Base-by-base conservation (phyloP, 192 early-diverging fungal genomes). In the Coemansia sp. region DNA sequence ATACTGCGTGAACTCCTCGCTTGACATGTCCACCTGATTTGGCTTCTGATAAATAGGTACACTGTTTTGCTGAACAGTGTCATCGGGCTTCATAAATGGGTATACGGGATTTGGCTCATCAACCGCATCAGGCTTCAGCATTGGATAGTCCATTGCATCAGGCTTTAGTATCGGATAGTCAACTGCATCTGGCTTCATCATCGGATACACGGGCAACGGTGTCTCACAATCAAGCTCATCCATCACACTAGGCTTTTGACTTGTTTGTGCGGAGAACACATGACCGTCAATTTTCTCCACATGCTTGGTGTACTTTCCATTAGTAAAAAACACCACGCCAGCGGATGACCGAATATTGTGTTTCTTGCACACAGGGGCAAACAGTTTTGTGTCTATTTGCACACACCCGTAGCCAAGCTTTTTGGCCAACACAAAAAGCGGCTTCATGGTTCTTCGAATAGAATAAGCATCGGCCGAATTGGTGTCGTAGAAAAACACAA, bases 291-390 rank as follows among this genome's bases (percentile, higher is more conserved):
- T 38, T 2, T 21, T n/a, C 38, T 58, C 57, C 4, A 39, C 19
- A 21, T 58, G 57, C 57, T 41, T 58, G 39, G 12, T 10, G 57
- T 58, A 58, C 38, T 58, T 22, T 3, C 39, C 38, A 12, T 45
- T 6, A 4, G 57, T 8, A 17, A 39, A 58, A 22, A 45, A 38
- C 7, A 58, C 21, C 2, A 22, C 57, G 22, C 57, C 57, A 12
- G n/a, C 8, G 2, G 19, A 11, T 7, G 57, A 58, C 23, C 19
- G 7, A 23, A 58, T 58, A 21, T 24, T 2, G 38, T 58, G 17
- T 2, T 19, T 21, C 1, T 38, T 14, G 35, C 37, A 24, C 9
- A 58, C 2, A 0, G 32, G 15, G n/a, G 19, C 17, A 12, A 58
- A 19, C 17, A 43, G 9, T 19, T 21, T 11, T 3, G 17, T 6